phyloP scores from a whole-genome alignment of 2,329 filamentous ascomycete genomes.

The Fusarium neocosmosporiellum region DNA sequence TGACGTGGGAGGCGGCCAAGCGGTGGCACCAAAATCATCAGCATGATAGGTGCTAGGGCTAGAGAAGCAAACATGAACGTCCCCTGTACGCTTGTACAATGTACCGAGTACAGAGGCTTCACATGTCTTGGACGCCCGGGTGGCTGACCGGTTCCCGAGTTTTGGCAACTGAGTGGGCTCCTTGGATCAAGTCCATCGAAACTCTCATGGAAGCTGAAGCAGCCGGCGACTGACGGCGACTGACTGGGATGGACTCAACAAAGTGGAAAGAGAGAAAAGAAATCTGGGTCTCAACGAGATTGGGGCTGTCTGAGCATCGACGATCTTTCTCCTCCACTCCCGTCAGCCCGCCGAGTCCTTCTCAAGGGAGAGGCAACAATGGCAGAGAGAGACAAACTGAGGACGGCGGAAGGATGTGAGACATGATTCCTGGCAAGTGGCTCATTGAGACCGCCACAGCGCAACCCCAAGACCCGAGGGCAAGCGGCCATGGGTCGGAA shows the following conservation, averaged over 20 bases:
- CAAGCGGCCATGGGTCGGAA: constrained; percentile 34
- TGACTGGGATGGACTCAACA: constrained; percentile 21
- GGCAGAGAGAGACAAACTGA: constrained; percentile 27
- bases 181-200: constrained; percentile 24
- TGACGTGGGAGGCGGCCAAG: constrained; percentile 34
- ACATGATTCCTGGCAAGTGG: constrained; percentile 41
- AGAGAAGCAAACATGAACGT: constrained; percentile 28
- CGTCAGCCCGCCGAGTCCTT: constrained; percentile 32
- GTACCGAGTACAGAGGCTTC: constrained; percentile 24
- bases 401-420: constrained; percentile 36
- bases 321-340: constrained; percentile 18
- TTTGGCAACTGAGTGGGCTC: constrained; percentile 28
- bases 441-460: constrained; percentile 43
- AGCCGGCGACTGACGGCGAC: constrained; percentile 16
- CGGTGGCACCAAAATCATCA: constrained; percentile 17
- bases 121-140: constrained; percentile 30
- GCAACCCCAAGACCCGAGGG: constrained; percentile 36
- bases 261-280: constrained; percentile 7
- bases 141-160: constrained; percentile 37
- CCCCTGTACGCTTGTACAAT: constrained; percentile 11
- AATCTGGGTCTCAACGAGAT: constrained; percentile 24
- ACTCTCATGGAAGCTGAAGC: constrained; percentile 35
- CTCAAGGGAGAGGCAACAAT: constrained; percentile 33
- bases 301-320: constrained; percentile 19
- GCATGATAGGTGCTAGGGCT: constrained; percentile 14